phyloP scores from a whole-genome alignment of 768 basidiomycete genomes.

The Collybia nuda region DNA sequence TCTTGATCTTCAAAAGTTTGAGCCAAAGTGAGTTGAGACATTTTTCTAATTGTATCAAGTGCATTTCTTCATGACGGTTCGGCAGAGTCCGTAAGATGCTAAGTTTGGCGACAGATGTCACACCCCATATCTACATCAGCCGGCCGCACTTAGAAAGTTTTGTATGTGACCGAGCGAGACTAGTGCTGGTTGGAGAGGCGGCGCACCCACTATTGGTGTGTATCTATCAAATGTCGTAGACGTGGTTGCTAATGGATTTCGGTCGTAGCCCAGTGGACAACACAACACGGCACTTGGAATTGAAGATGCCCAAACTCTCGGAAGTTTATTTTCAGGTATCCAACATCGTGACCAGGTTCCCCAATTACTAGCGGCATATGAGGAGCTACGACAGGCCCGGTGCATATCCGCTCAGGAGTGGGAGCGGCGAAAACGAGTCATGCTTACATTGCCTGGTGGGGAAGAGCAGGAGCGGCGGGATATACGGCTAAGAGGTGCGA shows the following conservation, averaged over 20 bases:
- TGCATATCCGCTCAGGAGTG: slow-evolving; percentile 42
- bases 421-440: slow-evolving; percentile 43
- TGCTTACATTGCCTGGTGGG: slow-evolving; percentile 44
- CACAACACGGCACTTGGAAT: slow-evolving; percentile 52
- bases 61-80: not conserved
- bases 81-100: slow-evolving; percentile 34
- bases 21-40: slow-evolving; percentile 28
- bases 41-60: not conserved
- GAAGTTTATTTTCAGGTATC: slow-evolving; percentile 57
- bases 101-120: slow-evolving; percentile 23
- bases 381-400: slow-evolving; percentile 58
- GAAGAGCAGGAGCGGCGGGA: slow-evolving; percentile 47
- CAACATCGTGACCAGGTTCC: slow-evolving; percentile 45
- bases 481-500: slow-evolving; percentile 31
- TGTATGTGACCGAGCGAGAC: slow-evolving; percentile 45
- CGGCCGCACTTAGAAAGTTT: slow-evolving; percentile 41
- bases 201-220: slow-evolving; percentile 55
- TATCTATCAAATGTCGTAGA: not conserved
- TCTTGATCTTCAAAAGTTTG: slow-evolving; percentile 32
- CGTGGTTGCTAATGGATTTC: not conserved
- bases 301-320: slow-evolving; percentile 64
- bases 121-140: slow-evolving; percentile 26
- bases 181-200: slow-evolving; percentile 60
- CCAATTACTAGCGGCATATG: slow-evolving; percentile 51
- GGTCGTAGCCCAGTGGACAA: slow-evolving; percentile 48